Conservation (phyloP, 2,329 filamentous ascomycete species). For the Penicillium sp. region DNA sequence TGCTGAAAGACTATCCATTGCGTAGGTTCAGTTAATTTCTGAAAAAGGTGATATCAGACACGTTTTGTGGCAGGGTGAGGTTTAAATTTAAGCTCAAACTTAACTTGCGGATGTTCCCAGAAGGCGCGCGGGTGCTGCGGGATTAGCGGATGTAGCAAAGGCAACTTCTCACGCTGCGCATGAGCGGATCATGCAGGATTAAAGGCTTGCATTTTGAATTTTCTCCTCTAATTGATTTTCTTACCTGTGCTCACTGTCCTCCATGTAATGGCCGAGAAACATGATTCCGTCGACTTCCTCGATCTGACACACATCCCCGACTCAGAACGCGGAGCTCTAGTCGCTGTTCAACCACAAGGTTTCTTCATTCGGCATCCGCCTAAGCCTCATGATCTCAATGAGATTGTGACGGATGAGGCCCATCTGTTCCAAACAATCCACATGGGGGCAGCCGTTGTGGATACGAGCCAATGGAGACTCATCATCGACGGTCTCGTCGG, state of each 20-base stretch:
- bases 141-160: not conserved
- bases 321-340: not conserved
- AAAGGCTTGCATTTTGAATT: too few species aligned
- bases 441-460: not conserved
- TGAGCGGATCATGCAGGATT: not conserved
- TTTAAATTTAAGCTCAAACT: not conserved
- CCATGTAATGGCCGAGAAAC: not conserved
- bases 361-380: not conserved
- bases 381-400: not conserved
- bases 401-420: not conserved
- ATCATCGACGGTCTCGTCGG: not conserved
- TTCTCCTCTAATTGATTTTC: too few species aligned
- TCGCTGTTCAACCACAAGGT: not conserved
- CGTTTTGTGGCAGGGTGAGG: not conserved
- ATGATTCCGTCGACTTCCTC: not conserved
- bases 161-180: not conserved
- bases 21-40: too few species aligned
- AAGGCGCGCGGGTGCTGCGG: not conserved
- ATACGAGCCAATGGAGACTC: not conserved
- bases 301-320: not conserved
- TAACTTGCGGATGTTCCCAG: not conserved
- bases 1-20: not conserved
- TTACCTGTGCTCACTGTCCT: not conserved
- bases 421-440: not conserved
- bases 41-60: too few species aligned